Base-by-base conservation (phyloP, 805 yeast genomes). In the Nakazawaea pomicola region DNA sequence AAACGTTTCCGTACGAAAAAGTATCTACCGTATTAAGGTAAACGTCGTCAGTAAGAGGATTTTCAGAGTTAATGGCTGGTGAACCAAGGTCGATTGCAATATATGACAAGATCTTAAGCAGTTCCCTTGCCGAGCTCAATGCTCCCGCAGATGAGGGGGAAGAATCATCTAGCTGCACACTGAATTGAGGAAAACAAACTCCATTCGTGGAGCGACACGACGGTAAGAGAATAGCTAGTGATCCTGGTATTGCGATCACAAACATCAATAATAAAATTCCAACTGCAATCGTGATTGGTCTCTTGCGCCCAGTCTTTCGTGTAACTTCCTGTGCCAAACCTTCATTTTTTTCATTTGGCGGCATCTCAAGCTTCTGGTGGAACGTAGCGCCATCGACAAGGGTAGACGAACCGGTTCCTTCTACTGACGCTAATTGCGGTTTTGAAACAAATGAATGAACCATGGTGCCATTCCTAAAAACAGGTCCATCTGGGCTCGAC, bases 31-130 rank as follows among this genome's bases (percentile, higher is more conserved):
- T 62, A 19, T 62, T 54, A 23, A 46, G 39, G 31, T 58, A 58
- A 36, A 51, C 54, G 36, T 54, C 53, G 14, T 47, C 37, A 17
- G 30, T 40, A 10, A 29, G 17, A 20, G 16, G 16, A 14, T 34
- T 31, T 6, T 25, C 29, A 8, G 45, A 31, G 15, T 50, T 57
- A 16, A 23, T 27, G 2, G 19, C n/a, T 19, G 44, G 32, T 4
- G 52, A 33, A 28, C 69, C 67, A 36, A 72, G 59, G 46, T 73
- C 76, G 27, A 65, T 63, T 3, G 74, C 73, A 36, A 70, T 56
- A 45, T 65, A 68, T 5, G 76, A 66, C 21, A 72, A 47, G 39
- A 70, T 60, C 42, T 64, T 66, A 36, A 72, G 53, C 10, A 69
- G 69, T 41, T 70, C 75, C 37, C 62, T 56, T 6, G 70, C 64